These are phyloP conservation scores for Cystobasidiopsis lactophilus DNA, from an alignment of 768 basidiomycete species.

Conservation along the genomic window DNA sequence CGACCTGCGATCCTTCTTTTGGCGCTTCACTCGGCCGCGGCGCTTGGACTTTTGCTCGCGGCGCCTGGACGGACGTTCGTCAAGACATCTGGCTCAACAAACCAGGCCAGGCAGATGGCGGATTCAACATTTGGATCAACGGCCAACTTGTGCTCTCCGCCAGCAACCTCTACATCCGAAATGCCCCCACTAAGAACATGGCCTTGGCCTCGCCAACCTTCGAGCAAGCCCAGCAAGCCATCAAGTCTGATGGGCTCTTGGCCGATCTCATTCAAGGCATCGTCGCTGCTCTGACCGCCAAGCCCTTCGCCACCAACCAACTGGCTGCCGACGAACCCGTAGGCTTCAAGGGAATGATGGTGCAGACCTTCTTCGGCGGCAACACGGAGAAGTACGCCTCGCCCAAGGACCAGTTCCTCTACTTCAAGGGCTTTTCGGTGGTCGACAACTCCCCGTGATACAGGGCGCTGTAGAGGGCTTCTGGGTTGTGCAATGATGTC, in stretches of 20 bases:
- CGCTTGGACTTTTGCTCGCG: constrained; percentile 40
- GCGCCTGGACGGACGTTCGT: constrained; percentile 44
- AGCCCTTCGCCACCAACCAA: not conserved
- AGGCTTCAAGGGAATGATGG: not conserved
- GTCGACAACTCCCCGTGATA: too few relatives aligned
- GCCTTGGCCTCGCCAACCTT: not conserved
- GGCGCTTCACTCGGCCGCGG: constrained; percentile 41
- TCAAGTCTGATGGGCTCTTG: not conserved
- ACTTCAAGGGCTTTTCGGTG: too few relatives aligned
- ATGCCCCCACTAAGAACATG: constrained; percentile 2
- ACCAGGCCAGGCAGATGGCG: constrained; percentile 42
- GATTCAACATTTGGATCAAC: constrained; percentile 17
- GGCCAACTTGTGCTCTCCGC: constrained; percentile 15
- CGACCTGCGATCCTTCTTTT: constrained; percentile 18
- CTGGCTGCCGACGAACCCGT: not conserved
- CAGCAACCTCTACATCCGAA: constrained; percentile 17
- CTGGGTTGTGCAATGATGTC: too few relatives aligned
- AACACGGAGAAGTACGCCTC: not conserved
- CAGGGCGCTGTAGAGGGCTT: too few relatives aligned
- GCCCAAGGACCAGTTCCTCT: not conserved
- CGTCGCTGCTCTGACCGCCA: not conserved
- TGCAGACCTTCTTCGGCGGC: constrained; percentile 4
- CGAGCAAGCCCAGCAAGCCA: not conserved
- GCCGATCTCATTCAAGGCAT: not conserved
- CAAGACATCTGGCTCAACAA: constrained; percentile 57